phyloP scores from a whole-genome alignment of 495 filamentous ascomycete genomes.

The Penicillium soppii region DNA sequence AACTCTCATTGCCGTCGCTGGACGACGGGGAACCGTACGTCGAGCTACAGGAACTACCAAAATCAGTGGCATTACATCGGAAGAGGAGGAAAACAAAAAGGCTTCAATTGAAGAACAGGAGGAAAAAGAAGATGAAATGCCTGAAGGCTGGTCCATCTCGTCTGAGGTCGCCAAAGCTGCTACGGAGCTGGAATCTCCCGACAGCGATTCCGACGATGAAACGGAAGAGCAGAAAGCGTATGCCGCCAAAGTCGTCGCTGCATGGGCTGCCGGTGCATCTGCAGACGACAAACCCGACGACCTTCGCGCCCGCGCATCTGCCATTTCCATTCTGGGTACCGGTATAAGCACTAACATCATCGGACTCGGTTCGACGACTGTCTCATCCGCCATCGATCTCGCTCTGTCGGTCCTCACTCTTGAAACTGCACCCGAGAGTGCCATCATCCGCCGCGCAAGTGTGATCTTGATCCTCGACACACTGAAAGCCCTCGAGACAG shows the following conservation, averaged over 20 bases:
- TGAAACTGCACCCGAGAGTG: constrained; percentile 61
- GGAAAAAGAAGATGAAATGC: constrained; percentile 25
- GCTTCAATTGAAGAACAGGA: constrained; percentile 49
- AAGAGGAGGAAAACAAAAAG: constrained; percentile 39
- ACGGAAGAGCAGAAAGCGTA: constrained; percentile 51
- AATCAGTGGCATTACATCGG: too few relatives aligned
- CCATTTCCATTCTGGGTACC: constrained; percentile 67
- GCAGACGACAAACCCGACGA: constrained; percentile 61
- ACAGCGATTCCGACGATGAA: constrained; percentile 42
- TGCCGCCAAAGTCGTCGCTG: constrained; percentile 63
- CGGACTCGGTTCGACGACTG: constrained; percentile 54
- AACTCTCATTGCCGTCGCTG: constrained; percentile 64
- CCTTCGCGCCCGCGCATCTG: constrained; percentile 73
- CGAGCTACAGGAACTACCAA: constrained; percentile 52
- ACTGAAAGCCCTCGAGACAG: constrained; percentile 61
- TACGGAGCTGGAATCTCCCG: not conserved
- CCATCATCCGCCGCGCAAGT: constrained; percentile 73
- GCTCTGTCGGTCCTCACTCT: constrained; percentile 64
- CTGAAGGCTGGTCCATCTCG: constrained; percentile 35
- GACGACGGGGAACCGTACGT: constrained; percentile 57
- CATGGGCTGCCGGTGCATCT: constrained; percentile 69
- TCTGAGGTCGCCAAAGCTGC: constrained; percentile 8
- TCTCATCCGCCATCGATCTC: constrained; percentile 64
- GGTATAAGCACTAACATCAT: constrained; percentile 66
- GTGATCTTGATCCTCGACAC: constrained; percentile 67